phyloP scores from a whole-genome alignment of 2,329 filamentous ascomycete genomes.

The Phaeoacremonium minimum region DNA sequence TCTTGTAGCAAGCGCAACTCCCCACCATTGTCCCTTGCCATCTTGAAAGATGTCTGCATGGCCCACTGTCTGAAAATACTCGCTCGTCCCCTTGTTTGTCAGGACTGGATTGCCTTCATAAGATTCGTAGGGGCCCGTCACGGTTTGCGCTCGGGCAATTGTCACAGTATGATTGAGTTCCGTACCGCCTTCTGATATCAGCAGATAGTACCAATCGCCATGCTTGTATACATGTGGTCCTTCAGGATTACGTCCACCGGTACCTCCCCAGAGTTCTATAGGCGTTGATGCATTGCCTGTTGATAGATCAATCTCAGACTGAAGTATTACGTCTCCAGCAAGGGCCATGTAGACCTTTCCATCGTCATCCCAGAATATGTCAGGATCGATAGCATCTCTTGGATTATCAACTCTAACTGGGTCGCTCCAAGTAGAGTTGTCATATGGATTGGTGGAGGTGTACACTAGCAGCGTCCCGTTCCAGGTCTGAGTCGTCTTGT shows the following conservation, averaged over 20 bases:
- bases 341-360: constrained; percentile 29
- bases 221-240: constrained; percentile 37
- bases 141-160: constrained; percentile 32
- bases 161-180: constrained; percentile 32
- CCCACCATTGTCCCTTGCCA: constrained; percentile 46
- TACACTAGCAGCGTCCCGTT: constrained; percentile 33
- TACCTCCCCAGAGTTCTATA: constrained; percentile 37
- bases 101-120: constrained; percentile 39
- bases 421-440: constrained; percentile 33
- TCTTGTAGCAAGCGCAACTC: constrained; percentile 38
- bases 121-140: constrained; percentile 37
- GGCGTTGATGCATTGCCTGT: constrained; percentile 26
- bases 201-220: constrained; percentile 38
- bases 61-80: constrained; percentile 37
- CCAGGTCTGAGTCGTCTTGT: constrained; percentile 18
- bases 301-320: constrained; percentile 25
- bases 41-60: constrained; percentile 42
- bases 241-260: constrained; percentile 34
- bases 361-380: constrained; percentile 36
- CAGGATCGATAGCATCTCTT: constrained; percentile 28
- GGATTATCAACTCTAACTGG: constrained; percentile 22
- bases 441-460: constrained; percentile 31
- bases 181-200: constrained; percentile 42
- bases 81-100: constrained; percentile 29
- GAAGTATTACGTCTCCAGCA: constrained; percentile 20